phyloP scores from a whole-genome alignment of 2,329 filamentous ascomycete genomes.

The Verticillium longisporum region DNA sequence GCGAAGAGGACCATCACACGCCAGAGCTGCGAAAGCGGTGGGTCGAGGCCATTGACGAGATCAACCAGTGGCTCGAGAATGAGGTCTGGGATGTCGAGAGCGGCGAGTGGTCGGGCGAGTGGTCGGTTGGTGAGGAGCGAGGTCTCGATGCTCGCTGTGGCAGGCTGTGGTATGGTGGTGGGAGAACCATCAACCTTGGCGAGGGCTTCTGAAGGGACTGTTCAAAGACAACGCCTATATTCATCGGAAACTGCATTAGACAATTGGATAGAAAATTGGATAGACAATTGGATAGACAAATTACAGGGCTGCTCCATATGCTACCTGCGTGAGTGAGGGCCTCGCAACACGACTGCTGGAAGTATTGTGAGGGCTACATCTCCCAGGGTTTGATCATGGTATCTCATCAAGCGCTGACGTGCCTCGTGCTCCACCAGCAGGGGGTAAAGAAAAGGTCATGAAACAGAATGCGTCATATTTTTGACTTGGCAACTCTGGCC shows the following conservation, averaged over 20 bases:
- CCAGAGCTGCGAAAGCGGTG: slow-evolving; percentile 54
- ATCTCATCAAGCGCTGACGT: no score
- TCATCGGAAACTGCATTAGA: neutral
- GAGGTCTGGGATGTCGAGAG: slow-evolving; percentile 59
- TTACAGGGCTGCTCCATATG: no score
- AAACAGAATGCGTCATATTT: no score
- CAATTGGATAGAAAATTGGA: slow-evolving; percentile 5
- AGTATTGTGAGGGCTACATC: no score
- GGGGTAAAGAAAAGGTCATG: no score
- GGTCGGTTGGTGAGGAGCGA: slow-evolving; percentile 80
- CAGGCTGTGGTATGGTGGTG: slow-evolving; percentile 80
- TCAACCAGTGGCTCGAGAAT: slow-evolving; percentile 68
- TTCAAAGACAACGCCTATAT: neutral
- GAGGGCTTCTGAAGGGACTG: slow-evolving; percentile 47
- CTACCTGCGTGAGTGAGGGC: no score
- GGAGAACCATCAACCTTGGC: slow-evolving; percentile 58
- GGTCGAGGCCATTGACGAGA: slow-evolving; percentile 62
- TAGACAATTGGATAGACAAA: slow-evolving; percentile 7
- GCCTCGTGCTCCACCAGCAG: no score
- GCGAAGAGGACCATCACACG: slow-evolving; percentile 55
- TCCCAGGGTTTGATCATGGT: no score
- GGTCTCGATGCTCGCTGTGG: slow-evolving; percentile 73
- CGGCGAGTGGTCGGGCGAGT: slow-evolving; percentile 54
- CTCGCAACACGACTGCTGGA: no score
- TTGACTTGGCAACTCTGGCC: no score